Evolutionary conservation across 2,329 filamentous ascomycete genomes (phyloP).

Genomic region (Sphaerulina vaccinii): DNA sequence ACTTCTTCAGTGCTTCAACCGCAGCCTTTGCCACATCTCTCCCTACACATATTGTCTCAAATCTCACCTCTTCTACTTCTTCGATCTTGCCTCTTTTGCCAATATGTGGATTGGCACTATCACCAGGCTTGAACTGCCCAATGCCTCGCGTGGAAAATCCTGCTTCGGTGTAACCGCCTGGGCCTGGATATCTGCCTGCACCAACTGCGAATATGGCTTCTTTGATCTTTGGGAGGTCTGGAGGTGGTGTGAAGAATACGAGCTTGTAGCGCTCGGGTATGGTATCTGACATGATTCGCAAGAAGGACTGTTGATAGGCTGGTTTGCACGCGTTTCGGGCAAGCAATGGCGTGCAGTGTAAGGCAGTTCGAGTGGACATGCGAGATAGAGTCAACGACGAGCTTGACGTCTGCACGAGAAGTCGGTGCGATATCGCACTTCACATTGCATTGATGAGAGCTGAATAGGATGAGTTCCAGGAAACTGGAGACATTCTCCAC

Average conservation of each 20-base stretch:
- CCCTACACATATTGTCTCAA: conserved; percentile 63
- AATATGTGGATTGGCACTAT: conserved; percentile 62
- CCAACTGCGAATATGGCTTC: conserved; percentile 48
- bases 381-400: too few relatives aligned
- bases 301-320: too few relatives aligned
- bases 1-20: conserved; percentile 66
- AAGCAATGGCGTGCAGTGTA: too few relatives aligned
- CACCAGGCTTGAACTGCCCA: conserved; percentile 65
- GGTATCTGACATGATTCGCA: neutral
- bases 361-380: too few relatives aligned
- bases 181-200: conserved; percentile 45
- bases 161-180: conserved; percentile 45
- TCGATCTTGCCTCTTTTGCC: conserved; percentile 59
- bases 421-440: too few relatives aligned
- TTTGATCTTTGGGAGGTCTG: conserved; percentile 42
- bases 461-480: too few relatives aligned
- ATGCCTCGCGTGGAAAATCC: conserved; percentile 51
- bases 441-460: too few relatives aligned
- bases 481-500: too few relatives aligned
- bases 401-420: too few relatives aligned
- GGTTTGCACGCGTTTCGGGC: too few relatives aligned
- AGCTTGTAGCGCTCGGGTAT: conserved; percentile 41
- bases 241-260: conserved; percentile 46
- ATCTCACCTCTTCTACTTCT: conserved; percentile 58
- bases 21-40: conserved; percentile 57